These are phyloP conservation scores for Hanseniaspora jakobsenii DNA, from an alignment of 805 yeast species.

Conservation along the genomic window DNA sequence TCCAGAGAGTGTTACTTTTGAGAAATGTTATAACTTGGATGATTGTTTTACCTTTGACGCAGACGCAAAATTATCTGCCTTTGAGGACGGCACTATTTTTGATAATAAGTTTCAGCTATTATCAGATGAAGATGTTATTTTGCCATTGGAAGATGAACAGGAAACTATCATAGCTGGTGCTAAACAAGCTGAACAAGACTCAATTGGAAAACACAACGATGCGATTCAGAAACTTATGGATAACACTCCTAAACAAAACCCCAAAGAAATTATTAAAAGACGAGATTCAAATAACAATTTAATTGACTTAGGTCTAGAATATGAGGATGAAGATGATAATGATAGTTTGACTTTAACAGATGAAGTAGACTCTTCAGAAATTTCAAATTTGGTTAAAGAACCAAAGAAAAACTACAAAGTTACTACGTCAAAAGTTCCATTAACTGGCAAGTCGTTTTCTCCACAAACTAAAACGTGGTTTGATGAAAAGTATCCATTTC, in stretches of 20 bases:
- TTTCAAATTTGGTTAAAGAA: too few relatives aligned
- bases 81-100: constrained; percentile 16
- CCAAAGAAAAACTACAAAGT: neutral
- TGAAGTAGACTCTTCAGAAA: constrained; percentile 10
- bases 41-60: constrained; percentile 19
- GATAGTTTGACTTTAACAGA: neutral
- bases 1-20: constrained; percentile 33
- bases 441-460: neutral
- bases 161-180: neutral
- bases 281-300: neutral
- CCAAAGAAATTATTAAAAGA: too few relatives aligned
- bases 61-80: constrained; percentile 20
- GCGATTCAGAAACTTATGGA: neutral
- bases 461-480: constrained; percentile 17
- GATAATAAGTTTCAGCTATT: constrained; percentile 2
- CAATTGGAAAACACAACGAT: constrained; percentile 9
- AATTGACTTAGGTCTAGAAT: neutral
- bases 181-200: neutral
- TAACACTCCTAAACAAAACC: neutral
- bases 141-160: too few relatives aligned
- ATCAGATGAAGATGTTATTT: too few relatives aligned
- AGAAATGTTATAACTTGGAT: constrained; percentile 16
- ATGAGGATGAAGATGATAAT: neutral
- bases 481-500: constrained; percentile 27
- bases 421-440: constrained; percentile 2